Percentiles rank a stretch among this genome's conserved stretches.
Conservation (phyloP, 2,329 filamentous ascomycete genomes). For the Fulvia fulva region DNA sequence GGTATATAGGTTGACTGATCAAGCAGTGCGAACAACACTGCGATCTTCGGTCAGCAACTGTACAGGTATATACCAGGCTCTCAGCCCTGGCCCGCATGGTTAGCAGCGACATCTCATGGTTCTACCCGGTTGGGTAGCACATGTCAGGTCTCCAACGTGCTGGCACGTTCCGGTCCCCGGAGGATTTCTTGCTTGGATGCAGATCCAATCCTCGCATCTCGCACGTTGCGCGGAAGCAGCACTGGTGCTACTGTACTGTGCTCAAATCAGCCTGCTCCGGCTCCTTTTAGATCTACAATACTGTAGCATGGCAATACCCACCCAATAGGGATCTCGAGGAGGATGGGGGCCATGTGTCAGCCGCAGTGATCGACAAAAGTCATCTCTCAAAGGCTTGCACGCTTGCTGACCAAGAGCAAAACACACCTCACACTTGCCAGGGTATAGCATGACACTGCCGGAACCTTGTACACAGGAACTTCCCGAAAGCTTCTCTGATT, state of each 20-base stretch:
- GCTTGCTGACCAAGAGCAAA: neutral
- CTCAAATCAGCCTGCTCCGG: too few relatives aligned
- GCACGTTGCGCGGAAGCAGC: neutral
- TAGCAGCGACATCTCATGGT: neutral
- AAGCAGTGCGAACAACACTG: too few relatives aligned
- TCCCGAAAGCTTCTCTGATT: neutral
- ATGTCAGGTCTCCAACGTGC: neutral
- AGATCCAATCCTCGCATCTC: neutral
- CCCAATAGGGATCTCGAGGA: too few relatives aligned
- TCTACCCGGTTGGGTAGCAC: neutral
- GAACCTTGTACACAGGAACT: neutral
- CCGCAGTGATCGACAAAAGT: neutral
- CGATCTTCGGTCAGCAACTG: neutral
- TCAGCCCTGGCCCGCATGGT: neutral
- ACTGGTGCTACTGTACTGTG: too few relatives aligned
- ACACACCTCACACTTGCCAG: neutral
- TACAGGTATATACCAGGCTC: neutral
- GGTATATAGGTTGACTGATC: neutral
- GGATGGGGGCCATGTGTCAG: neutral
- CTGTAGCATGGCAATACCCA: too few relatives aligned
- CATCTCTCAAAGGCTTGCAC: neutral
- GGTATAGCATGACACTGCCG: neutral
- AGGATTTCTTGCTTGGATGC: neutral
- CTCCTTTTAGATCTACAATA: neutral
- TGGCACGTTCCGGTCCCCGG: neutral